Evolutionary conservation across 306 rosid genomes (phyloP), one percentile per base, ranked within the genome.

Genomic region (Vigna hirtella): DNA sequence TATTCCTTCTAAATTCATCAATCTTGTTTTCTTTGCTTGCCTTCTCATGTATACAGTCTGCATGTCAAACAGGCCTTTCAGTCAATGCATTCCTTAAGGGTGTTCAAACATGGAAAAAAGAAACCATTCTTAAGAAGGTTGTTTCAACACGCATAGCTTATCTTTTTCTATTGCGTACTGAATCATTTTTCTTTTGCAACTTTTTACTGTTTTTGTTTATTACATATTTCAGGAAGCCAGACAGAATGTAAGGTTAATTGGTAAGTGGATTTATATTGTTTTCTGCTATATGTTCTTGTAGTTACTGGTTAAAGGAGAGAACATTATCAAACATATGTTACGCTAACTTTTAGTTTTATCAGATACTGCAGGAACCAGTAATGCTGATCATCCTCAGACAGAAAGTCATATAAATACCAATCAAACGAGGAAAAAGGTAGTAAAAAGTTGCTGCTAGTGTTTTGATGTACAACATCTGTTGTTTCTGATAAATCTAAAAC

Each of bases 101-200:
- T 36, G 50, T 89, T 36, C 84, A 86, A 4, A 88, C 97, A 53
- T 91, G 97, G 94, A 91, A 89, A 77, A 88, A 89, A 69, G 97
- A 91, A 78, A 91, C 91, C 64, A 59, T 69, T 65, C 61, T 83
- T 76, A 83, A 79, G 69, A 85, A 84, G 92, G 97, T 91, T 66
- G 62, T 20, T 77, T 70, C 55, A 49, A 9, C 38, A 30, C 22
- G 22, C 22, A 20, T 52, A 6, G 15, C 20, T 63, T 64, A 62
- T 70, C 48, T 66, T 76, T 70, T 76, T 22, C n/a, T 18, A 32
- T 14, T 17, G 71, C 18, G 42, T 17, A 42, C 43, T 66, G 0
- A 38, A n/a, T 40, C 30, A 2, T 66, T 10, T 72, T 14, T 18
- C 26, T 24, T 24, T 24, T 24, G 2, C 26, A 24, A 0, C 1